Evolutionary conservation across 2,329 filamentous ascomycete genomes (phyloP).

Genomic region (Lecanicillium sp.): DNA sequence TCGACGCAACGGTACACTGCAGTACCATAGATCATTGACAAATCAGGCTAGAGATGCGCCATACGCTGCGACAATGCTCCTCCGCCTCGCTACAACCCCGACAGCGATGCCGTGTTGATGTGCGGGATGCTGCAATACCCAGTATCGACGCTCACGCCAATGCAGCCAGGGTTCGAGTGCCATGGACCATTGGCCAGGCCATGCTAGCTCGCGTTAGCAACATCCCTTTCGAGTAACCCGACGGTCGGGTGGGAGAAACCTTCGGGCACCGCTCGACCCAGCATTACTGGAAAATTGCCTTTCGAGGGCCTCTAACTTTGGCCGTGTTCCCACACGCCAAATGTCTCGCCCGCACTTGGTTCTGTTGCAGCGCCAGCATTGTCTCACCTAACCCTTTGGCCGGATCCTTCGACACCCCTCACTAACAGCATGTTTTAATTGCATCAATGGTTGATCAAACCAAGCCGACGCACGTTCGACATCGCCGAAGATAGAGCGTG

Average conservation of each 20-base stretch:
- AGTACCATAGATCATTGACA: background rate
- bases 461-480: too few species aligned
- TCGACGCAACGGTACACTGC: background rate
- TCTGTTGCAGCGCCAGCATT: background rate
- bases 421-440: background rate
- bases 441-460: too few species aligned
- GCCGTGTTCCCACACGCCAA: background rate
- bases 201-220: background rate
- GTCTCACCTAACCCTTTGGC: background rate
- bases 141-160: background rate
- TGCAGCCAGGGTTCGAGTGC: slow-evolving; percentile 4
- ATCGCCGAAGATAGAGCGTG: background rate
- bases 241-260: background rate
- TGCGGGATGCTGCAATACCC: background rate
- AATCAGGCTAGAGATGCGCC: slow-evolving; percentile 1
- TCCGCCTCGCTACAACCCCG: background rate
- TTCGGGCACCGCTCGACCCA: background rate
- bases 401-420: background rate
- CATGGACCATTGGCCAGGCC: slow-evolving; percentile 1
- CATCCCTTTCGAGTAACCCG: slow-evolving; percentile 12
- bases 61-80: background rate
- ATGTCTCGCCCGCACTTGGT: slow-evolving; percentile 1
- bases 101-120: background rate
- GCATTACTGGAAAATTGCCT: background rate
- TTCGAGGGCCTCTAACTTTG: background rate